Evolutionary conservation across 2,329 filamentous ascomycete genomes (phyloP).

Genomic region (Aspergillus sp.): DNA sequence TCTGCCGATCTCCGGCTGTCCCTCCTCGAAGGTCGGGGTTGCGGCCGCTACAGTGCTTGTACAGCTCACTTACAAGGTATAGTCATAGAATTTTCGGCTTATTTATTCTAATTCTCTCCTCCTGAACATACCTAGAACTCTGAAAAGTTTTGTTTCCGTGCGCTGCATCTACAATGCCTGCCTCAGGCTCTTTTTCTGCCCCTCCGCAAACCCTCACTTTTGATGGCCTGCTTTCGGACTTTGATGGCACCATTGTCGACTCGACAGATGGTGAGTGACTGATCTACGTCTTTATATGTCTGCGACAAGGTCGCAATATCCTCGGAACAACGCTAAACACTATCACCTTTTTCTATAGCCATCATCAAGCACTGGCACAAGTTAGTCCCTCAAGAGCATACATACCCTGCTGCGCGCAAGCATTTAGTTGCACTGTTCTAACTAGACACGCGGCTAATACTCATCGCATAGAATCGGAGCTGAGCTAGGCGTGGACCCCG

Average conservation of each 20-base stretch:
- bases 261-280: slow-evolving; percentile 48
- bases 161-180: slow-evolving; percentile 32
- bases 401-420: not conserved
- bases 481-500: slow-evolving; percentile 83
- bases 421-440: not conserved
- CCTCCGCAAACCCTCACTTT: slow-evolving; percentile 44
- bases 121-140: not conserved
- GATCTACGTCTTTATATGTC: not conserved
- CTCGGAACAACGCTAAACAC: slow-evolving; percentile 16
- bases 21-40: not conserved
- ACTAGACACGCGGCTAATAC: not conserved
- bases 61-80: no score
- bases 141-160: not conserved
- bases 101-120: not conserved
- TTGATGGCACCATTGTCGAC: slow-evolving; percentile 54
- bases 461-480: slow-evolving; percentile 57
- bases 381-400: slow-evolving; percentile 44
- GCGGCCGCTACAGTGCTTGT: not conserved
- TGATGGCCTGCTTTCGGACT: slow-evolving; percentile 52
- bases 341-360: slow-evolving; percentile 40
- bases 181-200: slow-evolving; percentile 44
- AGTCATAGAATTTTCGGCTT: not conserved
- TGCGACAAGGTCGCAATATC: not conserved
- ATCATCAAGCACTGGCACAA: slow-evolving; percentile 68
- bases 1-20: slow-evolving; percentile 39